Evolutionary conservation across 805 yeast species (phyloP).

Genomic region (Ogataea salicorniae): DNA sequence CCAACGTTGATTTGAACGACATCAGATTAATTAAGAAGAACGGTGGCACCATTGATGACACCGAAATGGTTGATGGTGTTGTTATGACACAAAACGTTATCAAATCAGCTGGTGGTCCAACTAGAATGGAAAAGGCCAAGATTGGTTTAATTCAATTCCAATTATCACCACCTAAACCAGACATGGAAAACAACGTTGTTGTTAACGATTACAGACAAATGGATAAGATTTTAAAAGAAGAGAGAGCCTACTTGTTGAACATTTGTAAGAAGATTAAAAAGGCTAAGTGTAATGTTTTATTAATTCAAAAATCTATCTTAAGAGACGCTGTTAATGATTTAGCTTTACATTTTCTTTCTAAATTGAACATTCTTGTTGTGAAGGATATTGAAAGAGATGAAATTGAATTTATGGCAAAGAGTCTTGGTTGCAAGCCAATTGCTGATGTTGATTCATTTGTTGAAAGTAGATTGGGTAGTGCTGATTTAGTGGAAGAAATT

Average conservation of each 20-base stretch:
- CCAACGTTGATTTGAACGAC: slow-evolving; percentile 79
- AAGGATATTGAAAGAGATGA: slow-evolving; percentile 96
- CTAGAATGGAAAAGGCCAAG: slow-evolving; percentile 87
- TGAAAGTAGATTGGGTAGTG: slow-evolving; percentile 88
- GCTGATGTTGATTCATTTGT: slow-evolving; percentile 92
- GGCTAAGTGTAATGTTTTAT: slow-evolving; percentile 88
- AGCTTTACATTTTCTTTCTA: slow-evolving; percentile 90
- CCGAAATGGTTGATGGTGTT: slow-evolving; percentile 88
- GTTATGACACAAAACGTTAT: slow-evolving; percentile 87
- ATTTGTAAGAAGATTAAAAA: slow-evolving; percentile 95
- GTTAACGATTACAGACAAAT: slow-evolving; percentile 98
- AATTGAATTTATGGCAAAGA: slow-evolving; percentile 78
- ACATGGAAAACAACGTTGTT: slow-evolving; percentile 94
- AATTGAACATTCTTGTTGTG: slow-evolving; percentile 88
- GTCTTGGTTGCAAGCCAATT: slow-evolving; percentile 91
- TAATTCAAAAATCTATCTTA: slow-evolving; percentile 87
- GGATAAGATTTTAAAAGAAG: slow-evolving; percentile 98
- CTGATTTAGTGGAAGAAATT: slow-evolving; percentile 87
- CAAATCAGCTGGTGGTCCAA: slow-evolving; percentile 91
- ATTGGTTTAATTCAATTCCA: slow-evolving; percentile 91
- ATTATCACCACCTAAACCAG: slow-evolving; percentile 95
- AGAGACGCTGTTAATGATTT: slow-evolving; percentile 94
- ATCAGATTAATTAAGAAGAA: slow-evolving; percentile 87
- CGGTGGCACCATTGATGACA: slow-evolving; percentile 97
- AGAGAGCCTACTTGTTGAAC: slow-evolving; percentile 89